Evolutionary conservation across 306 rosid species (phyloP), one percentile per base, ranked within the genome.

Genomic region (Boehmeria nivea): DNA sequence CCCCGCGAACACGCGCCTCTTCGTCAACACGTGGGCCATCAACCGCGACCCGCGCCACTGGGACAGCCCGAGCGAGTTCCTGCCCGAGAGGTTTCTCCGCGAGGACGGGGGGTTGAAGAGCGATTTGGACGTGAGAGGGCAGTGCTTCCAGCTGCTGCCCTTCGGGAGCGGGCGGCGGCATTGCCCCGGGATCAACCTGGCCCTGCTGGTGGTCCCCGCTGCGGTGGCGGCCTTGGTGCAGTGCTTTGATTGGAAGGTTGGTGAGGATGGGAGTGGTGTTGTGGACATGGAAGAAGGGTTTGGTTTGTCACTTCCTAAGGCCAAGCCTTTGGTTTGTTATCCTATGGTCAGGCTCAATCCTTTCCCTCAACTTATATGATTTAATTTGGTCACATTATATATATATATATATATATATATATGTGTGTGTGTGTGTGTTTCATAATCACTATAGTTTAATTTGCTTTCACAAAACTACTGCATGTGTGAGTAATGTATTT

Each of bases 81-180:
- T 9, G 34, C 97, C 95, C 2, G 91, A 88, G 59, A 80, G 97
- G 68, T 88, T 88, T 58, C 47, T 76, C 10, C 16, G 19, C 39
- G 31, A 59, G 23, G 70, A 70, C 17, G 81, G 50, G 53, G 52
- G 27, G 38, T 57, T 24, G 12, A 71, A 42, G 52, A 23, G 48
- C n/a, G 50, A 65, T 3, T 12, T 74, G 7, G 81, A 83, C 36
- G 54, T 78, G 12, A 81, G 69, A 54, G 95, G 88, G 12, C 81
- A 83, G 0, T 38, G 64, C 54, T 83, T 61, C 15, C 57, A 81
- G 18, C 19, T 74, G 3, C 11, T 87, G 46, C 87, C 95, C 13
- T 87, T 87, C 64, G 95, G 94, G 59, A 84, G 86, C 47, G 94
- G 94, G 25, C 85, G 90, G 78, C 82, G 96, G 71, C 72, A 77